A percentile compares a stretch with the other conserved stretches of the same genome.
Conservation (phyloP, 139 green algal genomes). For the Chlorokybus atmophyticus region DNA sequence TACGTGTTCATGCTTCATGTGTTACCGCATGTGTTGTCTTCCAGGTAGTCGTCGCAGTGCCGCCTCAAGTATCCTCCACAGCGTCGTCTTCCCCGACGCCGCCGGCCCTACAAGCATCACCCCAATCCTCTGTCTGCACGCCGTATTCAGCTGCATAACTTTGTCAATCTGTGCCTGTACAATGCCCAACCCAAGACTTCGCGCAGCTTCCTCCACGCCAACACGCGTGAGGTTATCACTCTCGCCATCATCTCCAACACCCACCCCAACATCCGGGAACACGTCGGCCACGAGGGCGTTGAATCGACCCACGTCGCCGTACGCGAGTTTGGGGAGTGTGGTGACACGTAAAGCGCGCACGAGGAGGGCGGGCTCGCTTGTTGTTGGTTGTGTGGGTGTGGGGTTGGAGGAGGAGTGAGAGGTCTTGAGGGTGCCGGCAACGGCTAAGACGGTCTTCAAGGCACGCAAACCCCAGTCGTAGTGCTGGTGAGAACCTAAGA, state of each 20-base stretch:
- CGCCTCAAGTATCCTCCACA: conserved; percentile 40
- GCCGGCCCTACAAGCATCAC: conserved; percentile 68
- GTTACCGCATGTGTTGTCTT: not conserved
- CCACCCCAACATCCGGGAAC: conserved; percentile 23
- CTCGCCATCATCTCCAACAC: conserved; percentile 12
- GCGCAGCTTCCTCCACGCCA: too few relatives aligned
- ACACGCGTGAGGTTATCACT: too few relatives aligned
- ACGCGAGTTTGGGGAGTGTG: conserved; percentile 62
- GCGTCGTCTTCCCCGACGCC: conserved; percentile 60
- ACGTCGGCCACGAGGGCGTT: conserved; percentile 29
- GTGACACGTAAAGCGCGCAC: conserved; percentile 51
- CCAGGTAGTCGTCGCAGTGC: conserved; percentile 7
- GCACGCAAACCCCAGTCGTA: conserved; percentile 68
- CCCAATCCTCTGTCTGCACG: conserved; percentile 63
- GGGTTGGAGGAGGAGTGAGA: not conserved
- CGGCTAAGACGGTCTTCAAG: conserved; percentile 44
- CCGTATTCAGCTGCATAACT: conserved; percentile 58
- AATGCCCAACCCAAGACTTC: too few relatives aligned
- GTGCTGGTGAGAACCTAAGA: conserved; percentile 54
- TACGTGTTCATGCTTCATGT: too few relatives aligned
- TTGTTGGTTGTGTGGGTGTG: not conserved
- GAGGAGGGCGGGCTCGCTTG: conserved; percentile 42
- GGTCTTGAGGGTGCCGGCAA: conserved; percentile 26
- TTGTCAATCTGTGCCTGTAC: conserved; percentile 38
- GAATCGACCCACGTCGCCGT: conserved; percentile 42